Evolutionary conservation across 1,284 basidiomycete species (phyloP), one percentile per base, ranked within the genome.

Genomic region (Farysia itapuensis): DNA sequence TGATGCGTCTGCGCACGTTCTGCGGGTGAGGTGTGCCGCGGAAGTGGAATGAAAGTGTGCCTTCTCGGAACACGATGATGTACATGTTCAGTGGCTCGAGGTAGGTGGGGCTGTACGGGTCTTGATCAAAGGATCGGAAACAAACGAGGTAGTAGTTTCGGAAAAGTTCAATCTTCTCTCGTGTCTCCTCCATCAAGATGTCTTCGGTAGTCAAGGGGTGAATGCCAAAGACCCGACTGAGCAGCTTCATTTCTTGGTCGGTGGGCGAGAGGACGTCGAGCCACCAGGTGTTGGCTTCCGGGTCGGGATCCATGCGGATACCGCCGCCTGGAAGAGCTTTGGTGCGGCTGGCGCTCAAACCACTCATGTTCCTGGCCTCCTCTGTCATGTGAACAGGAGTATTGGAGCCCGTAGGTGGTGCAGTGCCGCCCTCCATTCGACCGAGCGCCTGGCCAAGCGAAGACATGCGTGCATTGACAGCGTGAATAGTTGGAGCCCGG

Each of bases 21-120:
- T 96, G 92, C 2, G 95, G 93, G 74, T 98, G 95, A 0, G 95
- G 91, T 0, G 95, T 97, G 12, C 90, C 89, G 24, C 90, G 83
- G 83, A 96, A 98, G 78, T 98, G 95, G 82, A 99, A 99, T 85
- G 93, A 74, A 86, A 20, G 91, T 3, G 87, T 97, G n/a, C 95
- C 95, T 77, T 98, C 94, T 29, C 95, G 84, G 81, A 98, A 97
- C 30, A 99, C 95, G 70, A 98, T 89, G 73, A 98, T 95, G 79
- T 98, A 99, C 92, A 97, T 97, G 80, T 99, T 98, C 53, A 98
- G 81, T 22, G 95, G 95, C 78, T 99, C 94, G 39, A 99, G 85
- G 77, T 98, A 89, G 0, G 92, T 98, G 8, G 94, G 92, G 70
- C 89, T 92, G 80, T 97, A 97, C 13, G 86, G 89, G 78, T 98